A percentile compares a stretch with the other conserved stretches of the same genome.
Evolutionary conservation across 2,329 filamentous ascomycete species (phyloP).

Genomic region (Fusarium hostae): DNA sequence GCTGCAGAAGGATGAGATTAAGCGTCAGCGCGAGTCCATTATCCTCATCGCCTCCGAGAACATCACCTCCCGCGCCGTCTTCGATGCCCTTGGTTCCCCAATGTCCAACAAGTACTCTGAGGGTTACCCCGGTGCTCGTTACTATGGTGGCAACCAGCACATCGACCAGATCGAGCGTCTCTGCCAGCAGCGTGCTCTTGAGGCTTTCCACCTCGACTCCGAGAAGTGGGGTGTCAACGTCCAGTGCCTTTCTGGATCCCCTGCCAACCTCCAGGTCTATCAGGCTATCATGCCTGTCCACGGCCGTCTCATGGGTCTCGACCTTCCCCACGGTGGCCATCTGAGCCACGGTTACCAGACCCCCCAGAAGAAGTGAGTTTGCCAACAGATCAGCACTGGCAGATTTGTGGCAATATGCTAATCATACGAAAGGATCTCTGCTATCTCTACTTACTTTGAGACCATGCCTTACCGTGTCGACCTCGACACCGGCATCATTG

Average conservation of each 20-base stretch:
- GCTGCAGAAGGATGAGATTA: conserved; percentile 84
- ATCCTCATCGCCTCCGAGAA: conserved; percentile 99
- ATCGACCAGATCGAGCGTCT: conserved; percentile 96
- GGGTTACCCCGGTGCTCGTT: conserved; percentile 96
- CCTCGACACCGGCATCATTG: conserved; percentile 91
- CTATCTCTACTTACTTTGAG: conserved; percentile 98
- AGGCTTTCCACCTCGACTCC: conserved; percentile 87
- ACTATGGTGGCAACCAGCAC: conserved; percentile 99
- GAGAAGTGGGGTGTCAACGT: conserved; percentile 99
- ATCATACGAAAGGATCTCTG: conserved; percentile 75
- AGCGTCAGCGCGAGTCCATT: conserved; percentile 98
- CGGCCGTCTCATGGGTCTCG: conserved; percentile 95
- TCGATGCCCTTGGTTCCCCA: conserved; percentile 93
- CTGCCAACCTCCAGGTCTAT: conserved; percentile 98
- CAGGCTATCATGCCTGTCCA: conserved; percentile 96
- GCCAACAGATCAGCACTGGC: not conserved
- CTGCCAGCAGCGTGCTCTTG: conserved; percentile 92
- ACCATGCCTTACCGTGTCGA: conserved; percentile 96
- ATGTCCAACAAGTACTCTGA: conserved; percentile 99
- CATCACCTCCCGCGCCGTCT: conserved; percentile 97
- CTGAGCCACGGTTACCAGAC: conserved; percentile 98
- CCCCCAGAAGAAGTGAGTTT: conserved; percentile 82
- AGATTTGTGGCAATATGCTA: conserved; percentile 1
- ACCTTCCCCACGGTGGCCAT: conserved; percentile 94
- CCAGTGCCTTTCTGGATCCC: conserved; percentile 90